Evolutionary conservation across 495 filamentous ascomycete genomes (phyloP).

Genomic region (Aspergillus sparsus): DNA sequence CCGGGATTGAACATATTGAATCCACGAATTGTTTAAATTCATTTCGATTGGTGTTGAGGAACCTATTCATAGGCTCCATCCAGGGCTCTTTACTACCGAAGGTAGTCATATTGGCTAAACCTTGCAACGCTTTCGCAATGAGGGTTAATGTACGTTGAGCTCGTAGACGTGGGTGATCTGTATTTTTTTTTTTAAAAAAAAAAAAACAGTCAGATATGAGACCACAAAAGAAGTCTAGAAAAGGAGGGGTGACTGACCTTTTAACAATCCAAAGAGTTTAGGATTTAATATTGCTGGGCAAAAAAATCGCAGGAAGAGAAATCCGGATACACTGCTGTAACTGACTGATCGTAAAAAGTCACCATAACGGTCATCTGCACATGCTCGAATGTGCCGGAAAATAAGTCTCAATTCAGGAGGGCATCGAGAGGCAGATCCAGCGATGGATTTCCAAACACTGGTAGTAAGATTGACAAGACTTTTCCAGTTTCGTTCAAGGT

Average conservation of each 20-base stretch:
- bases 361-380: conserved; percentile 96
- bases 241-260: conserved; percentile 48
- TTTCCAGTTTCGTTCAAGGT: conserved; percentile 82
- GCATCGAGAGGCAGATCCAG: conserved; percentile 67
- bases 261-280: conserved; percentile 89
- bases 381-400: conserved; percentile 88
- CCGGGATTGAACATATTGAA: conserved; percentile 76
- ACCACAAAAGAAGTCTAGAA: background rate
- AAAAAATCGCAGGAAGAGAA: conserved; percentile 94
- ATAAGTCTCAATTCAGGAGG: conserved; percentile 84
- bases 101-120: conserved; percentile 86
- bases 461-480: conserved; percentile 74
- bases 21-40: conserved; percentile 89
- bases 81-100: conserved; percentile 95
- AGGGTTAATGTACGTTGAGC: conserved; percentile 91
- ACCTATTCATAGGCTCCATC: conserved; percentile 98
- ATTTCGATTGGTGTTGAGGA: conserved; percentile 48
- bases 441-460: conserved; percentile 82
- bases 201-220: background rate
- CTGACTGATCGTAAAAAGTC: conserved; percentile 88
- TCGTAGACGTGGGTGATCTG: conserved; percentile 81
- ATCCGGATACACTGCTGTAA: conserved; percentile 95
- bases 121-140: conserved; percentile 94
- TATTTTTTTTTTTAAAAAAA: conserved; percentile 14
- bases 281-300: conserved; percentile 95